Percentiles rank a stretch among this genome's conserved stretches.
These are phyloP conservation scores for Penicillium flavigenum DNA, from an alignment of 495 filamentous ascomycete species.

Conservation along the genomic window DNA sequence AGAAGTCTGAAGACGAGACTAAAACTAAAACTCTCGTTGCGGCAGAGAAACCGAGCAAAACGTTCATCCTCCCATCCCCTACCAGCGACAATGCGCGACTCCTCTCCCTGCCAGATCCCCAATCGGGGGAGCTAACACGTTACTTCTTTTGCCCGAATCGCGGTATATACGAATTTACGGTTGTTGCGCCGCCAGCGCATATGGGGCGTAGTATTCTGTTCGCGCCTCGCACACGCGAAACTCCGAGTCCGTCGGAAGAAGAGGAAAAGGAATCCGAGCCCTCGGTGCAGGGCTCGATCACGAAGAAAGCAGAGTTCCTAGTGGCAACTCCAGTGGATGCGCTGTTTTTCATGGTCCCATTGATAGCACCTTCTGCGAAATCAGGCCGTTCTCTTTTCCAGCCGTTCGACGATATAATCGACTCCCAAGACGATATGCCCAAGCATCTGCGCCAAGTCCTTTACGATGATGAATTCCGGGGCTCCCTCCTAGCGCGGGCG, in stretches of 20 bases:
- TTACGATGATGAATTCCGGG: constrained; percentile 45
- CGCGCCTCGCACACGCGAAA: constrained; percentile 20
- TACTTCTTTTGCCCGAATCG: constrained; percentile 77
- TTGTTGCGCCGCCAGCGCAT: constrained; percentile 58
- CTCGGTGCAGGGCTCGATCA: constrained; percentile 30
- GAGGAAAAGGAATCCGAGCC: constrained; percentile 11
- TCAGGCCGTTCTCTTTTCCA: constrained; percentile 60
- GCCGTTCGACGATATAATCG: constrained; percentile 76
- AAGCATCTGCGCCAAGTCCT: constrained; percentile 59
- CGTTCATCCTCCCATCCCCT: constrained; percentile 78
- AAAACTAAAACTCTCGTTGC: constrained; percentile 22
- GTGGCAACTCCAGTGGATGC: constrained; percentile 82
- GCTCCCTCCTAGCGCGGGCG: constrained; percentile 52
- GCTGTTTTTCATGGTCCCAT: constrained; percentile 78
- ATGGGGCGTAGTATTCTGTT: constrained; percentile 38
- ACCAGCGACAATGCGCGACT: constrained; percentile 64
- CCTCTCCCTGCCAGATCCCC: constrained; percentile 76
- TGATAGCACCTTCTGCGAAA: constrained; percentile 49
- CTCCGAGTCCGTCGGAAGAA: constrained; percentile 7
- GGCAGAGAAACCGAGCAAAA: constrained; percentile 52
- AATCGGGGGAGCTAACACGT: constrained; percentile 58
- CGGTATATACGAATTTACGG: constrained; percentile 87
- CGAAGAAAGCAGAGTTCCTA: constrained; percentile 66
- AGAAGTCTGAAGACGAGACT: constrained; percentile 13
- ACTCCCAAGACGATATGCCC: constrained; percentile 56